Base-by-base conservation (phyloP, 176 grass and related monocot species). In the Cenchrus fungigraminus region DNA sequence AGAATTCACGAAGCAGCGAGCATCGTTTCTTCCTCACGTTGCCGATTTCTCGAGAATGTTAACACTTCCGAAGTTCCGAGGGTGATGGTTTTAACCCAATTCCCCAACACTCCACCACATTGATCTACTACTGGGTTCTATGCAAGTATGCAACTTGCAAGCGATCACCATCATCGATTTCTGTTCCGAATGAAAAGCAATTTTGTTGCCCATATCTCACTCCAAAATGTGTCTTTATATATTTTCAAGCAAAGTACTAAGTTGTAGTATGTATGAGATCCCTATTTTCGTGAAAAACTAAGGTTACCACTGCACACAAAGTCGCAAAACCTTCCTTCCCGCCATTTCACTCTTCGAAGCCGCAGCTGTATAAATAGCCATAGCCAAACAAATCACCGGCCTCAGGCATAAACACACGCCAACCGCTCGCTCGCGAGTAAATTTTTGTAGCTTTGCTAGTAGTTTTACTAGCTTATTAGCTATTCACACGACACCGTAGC, bases 311-410 rank as follows among this genome's bases (percentile, higher is more conserved):
- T 63, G 31, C 80, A 19, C 79, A 46, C n/a, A 71, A 71, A 82
- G 79, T 59, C 66, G 6, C 55, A 62, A 62, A 77, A 78, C 65
- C 86, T 83, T 88, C 73, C 29, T 83, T 77, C 20, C 79, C 25
- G 15, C 28, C 66, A 76, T 71, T 77, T 71, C 65, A 88, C 79
- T 20, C 63, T 50, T 31, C 4, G 2, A 8, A 12, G 0, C 5
- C 0, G 6, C 57, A 4, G 6, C 20, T 28, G 54, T 0, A n/a
- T 83, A 83, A 83, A 78, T 71, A 78, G 0, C 31, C 54, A 44
- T 56, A 16, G 19, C 19, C 29, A 28, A 15, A 12, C 19, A 61
- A 14, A 13, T 69, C 72, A 76, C 43, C 31, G 31, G 31, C 31
- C 79, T 76, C 78, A 82, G 12, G 19, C 58, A 73, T 31, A 65